Conservation (phyloP, 176 grass and related monocot species). For the Avena insularis region DNA sequence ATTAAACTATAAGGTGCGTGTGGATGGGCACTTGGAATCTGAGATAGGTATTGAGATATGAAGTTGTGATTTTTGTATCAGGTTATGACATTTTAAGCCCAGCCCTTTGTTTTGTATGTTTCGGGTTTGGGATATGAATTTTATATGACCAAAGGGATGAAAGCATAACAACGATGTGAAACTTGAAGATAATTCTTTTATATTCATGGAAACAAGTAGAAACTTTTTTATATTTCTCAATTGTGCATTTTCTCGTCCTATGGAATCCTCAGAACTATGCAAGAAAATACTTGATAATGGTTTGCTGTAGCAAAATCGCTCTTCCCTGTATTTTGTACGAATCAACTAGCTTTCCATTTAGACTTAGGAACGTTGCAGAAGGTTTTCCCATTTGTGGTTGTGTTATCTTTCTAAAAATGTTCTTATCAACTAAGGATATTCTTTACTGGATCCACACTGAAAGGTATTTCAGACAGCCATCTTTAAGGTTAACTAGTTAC, state of each 20-base stretch:
- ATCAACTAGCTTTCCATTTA: no score
- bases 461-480: neutral
- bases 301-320: neutral
- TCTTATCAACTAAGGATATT: neutral
- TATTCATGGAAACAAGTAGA: neutral
- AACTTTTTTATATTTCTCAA: neutral
- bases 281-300: neutral
- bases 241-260: neutral
- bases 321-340: neutral
- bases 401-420: neutral
- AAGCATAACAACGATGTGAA: neutral
- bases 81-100: neutral
- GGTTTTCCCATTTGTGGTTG: neutral
- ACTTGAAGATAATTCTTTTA: neutral
- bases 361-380: neutral
- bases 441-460: neutral
- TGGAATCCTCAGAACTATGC: neutral
- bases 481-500: neutral
- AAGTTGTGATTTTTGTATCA: neutral
- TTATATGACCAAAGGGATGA: neutral
- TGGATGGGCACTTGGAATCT: neutral
- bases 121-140: neutral
- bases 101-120: neutral
- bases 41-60: neutral
- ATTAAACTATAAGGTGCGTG: neutral